Conservation (phyloP, 2,329 filamentous ascomycete species). For the Ascochyta fabae region DNA sequence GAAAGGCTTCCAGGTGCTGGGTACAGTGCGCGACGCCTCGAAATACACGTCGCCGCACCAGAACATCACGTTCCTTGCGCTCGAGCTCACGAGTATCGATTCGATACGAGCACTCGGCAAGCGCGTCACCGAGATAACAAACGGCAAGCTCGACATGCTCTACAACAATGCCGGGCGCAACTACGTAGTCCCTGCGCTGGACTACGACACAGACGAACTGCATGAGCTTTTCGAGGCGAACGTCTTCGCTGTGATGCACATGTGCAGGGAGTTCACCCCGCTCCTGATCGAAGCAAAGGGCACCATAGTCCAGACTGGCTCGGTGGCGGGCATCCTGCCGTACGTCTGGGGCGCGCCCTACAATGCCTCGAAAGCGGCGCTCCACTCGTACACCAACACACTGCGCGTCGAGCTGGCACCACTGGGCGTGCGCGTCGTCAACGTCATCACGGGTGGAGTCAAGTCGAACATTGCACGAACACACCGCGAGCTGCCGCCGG, state of each 20-base stretch:
- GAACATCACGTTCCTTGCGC: slow-evolving; percentile 61
- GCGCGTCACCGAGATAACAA: slow-evolving; percentile 55
- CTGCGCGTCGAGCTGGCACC: slow-evolving; percentile 64
- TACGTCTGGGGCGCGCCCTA: slow-evolving; percentile 53
- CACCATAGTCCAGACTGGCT: slow-evolving; percentile 56
- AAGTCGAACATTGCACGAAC: slow-evolving; percentile 64
- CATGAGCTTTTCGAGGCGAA: slow-evolving; percentile 52
- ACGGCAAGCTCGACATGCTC: slow-evolving; percentile 60
- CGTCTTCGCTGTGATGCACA: slow-evolving; percentile 63
- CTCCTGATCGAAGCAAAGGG: slow-evolving; percentile 57
- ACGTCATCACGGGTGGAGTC: slow-evolving; percentile 65
- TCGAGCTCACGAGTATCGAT: slow-evolving; percentile 60
- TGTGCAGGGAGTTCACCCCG: slow-evolving; percentile 64
- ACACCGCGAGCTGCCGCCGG: slow-evolving; percentile 54
- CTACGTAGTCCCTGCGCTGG: slow-evolving; percentile 64
- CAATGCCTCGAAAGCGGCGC: slow-evolving; percentile 65
- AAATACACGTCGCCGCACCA: slow-evolving; percentile 57
- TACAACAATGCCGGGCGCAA: slow-evolving; percentile 66
- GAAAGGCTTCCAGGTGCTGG: slow-evolving; percentile 61
- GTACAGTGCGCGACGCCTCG: slow-evolving; percentile 61
- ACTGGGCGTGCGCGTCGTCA: slow-evolving; percentile 56
- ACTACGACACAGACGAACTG: slow-evolving; percentile 53
- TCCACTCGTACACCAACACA: slow-evolving; percentile 65
- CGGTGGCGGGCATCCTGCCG: slow-evolving; percentile 51
- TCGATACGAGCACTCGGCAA: slow-evolving; percentile 57